Evolutionary conservation across 306 rosid genomes (phyloP).

Genomic region (Acacia confusa): DNA sequence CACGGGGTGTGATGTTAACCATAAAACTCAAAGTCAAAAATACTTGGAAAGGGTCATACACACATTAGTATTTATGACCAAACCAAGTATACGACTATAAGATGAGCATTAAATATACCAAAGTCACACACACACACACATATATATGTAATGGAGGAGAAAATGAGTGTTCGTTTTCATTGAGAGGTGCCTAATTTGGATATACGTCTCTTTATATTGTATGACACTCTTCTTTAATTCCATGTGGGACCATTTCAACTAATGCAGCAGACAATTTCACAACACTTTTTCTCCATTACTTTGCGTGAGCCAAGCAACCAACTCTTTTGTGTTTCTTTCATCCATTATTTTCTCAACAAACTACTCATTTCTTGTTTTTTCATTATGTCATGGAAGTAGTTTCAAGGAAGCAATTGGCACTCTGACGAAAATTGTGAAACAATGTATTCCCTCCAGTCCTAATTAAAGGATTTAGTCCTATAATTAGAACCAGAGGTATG

Average conservation of each 20-base stretch:
- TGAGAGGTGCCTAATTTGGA: conserved; percentile 14
- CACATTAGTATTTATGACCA: not conserved
- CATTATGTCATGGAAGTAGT: not conserved
- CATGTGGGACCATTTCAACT: not conserved
- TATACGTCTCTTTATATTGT: not conserved
- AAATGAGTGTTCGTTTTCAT: not conserved
- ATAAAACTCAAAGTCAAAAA: not conserved
- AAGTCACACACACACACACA: too few relatives aligned
- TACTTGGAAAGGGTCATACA: not conserved
- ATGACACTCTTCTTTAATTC: not conserved
- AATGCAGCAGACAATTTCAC: not conserved
- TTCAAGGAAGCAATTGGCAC: not conserved
- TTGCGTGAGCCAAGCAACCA: not conserved
- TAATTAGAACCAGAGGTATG: too few relatives aligned
- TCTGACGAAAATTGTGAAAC: not conserved
- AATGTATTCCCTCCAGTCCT: too few relatives aligned
- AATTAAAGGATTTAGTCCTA: too few relatives aligned
- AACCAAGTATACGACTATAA: not conserved
- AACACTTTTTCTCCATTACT: not conserved
- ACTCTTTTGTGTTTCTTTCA: not conserved
- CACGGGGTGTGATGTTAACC: not conserved
- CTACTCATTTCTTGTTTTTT: not conserved
- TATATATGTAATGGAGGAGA: not conserved
- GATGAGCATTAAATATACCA: not conserved
- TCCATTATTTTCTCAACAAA: not conserved